Base-by-base conservation (phyloP, 2,329 filamentous ascomycete species). In the Graphilbum fragrans region DNA sequence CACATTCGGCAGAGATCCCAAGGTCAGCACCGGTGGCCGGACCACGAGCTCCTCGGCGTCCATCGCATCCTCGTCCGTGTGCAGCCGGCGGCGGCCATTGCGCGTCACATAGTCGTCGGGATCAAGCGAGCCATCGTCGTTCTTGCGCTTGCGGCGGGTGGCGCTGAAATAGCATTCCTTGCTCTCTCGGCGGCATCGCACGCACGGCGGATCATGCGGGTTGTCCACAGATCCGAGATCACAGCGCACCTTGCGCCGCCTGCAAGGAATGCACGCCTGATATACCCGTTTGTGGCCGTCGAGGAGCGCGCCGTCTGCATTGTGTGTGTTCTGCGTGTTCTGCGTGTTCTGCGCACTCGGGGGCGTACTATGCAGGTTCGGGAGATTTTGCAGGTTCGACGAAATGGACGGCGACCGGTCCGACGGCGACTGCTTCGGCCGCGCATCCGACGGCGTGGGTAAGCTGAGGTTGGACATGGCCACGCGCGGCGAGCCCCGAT, bases 141-240 rank as follows among this genome's bases (percentile, higher is more conserved):
- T 72, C 70, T 92, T 93, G 57, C 87, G 78, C 77, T 96, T 96
- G 56, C 92, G 80, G 39, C 92, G 75, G 25, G 88, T 96, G 18
- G 87, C 86, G 47, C 87, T 94, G 68, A 98, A 98, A 71, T 82
- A 94, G 67, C 92, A 98, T 54, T 94, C 82, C 61, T 96, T 96
- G 65, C 82, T 86, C 67, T 98, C 92, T 51, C 92, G 80, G 41
- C 87, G 82, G 59, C 92, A 98, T 56, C 92, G 80, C 45, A 90
- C 84, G 60, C 92, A 98, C 3, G 92, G 92, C 42, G 90, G 90
- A 53, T 94, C 86, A 61, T 88, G 80, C 20, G 92, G 92, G 53
- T 92, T 90, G 63, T 96, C 92, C 57, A 96, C 90, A 54, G 80
- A 82, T 43, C 74, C 74, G 7, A 80, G 62, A 49, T 78, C 74